Evolutionary conservation across 768 basidiomycete genomes (phyloP).

Genomic region (Leccinum ochraceum): DNA sequence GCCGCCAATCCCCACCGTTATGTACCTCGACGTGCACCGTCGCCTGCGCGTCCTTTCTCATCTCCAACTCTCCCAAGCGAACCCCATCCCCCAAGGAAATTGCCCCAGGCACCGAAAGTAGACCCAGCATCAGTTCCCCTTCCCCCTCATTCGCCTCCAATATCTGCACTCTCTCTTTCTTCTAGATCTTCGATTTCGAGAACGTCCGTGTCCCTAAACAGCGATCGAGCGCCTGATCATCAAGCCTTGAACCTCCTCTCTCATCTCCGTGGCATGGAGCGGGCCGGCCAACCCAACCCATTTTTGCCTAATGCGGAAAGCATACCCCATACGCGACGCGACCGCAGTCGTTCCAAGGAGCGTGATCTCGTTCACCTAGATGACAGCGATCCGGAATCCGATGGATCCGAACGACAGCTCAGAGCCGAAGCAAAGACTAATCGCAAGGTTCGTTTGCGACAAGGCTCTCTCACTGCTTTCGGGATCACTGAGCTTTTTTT

Average conservation of each 20-base stretch:
- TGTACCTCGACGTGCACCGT: constrained; percentile 36
- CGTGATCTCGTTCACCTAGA: constrained; percentile 14
- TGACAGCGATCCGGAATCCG: constrained; percentile 37
- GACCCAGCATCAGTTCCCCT: constrained; percentile 61
- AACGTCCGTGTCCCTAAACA: constrained; percentile 45
- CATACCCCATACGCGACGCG: constrained; percentile 13
- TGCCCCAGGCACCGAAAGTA: constrained; percentile 35
- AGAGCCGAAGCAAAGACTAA: constrained; percentile 80
- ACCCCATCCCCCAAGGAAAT: constrained; percentile 16
- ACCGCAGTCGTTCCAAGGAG: constrained; percentile 26
- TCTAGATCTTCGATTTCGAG: constrained; percentile 69
- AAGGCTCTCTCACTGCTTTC: neutral
- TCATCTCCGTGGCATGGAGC: constrained; percentile 37
- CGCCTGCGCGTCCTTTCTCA: constrained; percentile 36
- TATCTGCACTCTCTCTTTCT: constrained; percentile 73
- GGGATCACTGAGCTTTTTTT: constrained; percentile 5
- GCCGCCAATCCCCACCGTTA: constrained; percentile 63
- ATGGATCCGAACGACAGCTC: constrained; percentile 50
- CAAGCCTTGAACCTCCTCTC: constrained; percentile 45
- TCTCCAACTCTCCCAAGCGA: constrained; percentile 30
- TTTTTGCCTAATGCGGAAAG: constrained; percentile 18
- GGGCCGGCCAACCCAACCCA: constrained; percentile 13
- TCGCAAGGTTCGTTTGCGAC: constrained; percentile 61
- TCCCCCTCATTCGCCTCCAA: constrained; percentile 69
- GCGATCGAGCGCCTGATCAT: constrained; percentile 40